Percentiles rank a stretch among this genome's conserved stretches.
phyloP scores from a whole-genome alignment of 2,329 filamentous ascomycete species.

The Aspergillus persii region DNA sequence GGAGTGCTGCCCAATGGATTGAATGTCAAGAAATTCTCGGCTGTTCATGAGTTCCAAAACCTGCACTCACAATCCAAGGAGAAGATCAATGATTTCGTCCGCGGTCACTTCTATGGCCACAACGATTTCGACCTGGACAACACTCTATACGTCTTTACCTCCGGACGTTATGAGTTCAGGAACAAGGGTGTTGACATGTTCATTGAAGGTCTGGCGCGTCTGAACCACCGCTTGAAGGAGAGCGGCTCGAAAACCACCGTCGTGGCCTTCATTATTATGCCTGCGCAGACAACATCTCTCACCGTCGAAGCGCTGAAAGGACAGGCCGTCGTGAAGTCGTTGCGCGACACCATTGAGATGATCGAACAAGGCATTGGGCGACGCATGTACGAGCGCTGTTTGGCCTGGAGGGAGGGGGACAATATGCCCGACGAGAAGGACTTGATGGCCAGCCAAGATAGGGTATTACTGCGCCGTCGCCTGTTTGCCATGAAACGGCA shows the following conservation, averaged over 20 bases:
- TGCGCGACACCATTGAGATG: constrained; percentile 87
- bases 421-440: constrained; percentile 95
- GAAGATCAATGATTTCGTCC: constrained; percentile 97
- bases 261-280: constrained; percentile 98
- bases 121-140: constrained; percentile 97
- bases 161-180: constrained; percentile 93
- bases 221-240: constrained; percentile 89
- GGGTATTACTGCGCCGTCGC: constrained; percentile 83
- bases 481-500: constrained; percentile 96
- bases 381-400: constrained; percentile 88
- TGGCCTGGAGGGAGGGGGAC: constrained; percentile 94
- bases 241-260: constrained; percentile 87
- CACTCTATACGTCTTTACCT: constrained; percentile 96
- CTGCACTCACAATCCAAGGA: constrained; percentile 94
- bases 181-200: constrained; percentile 99
- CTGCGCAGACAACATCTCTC: constrained; percentile 89
- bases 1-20: constrained; percentile 94
- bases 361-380: constrained; percentile 92
- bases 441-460: constrained; percentile 85
- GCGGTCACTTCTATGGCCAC: constrained; percentile 97
- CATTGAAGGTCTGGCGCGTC: constrained; percentile 88
- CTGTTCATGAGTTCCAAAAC: constrained; percentile 98
- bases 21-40: constrained; percentile 98
- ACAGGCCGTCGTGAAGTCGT: constrained; percentile 94
- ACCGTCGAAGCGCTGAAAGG: constrained; percentile 95